Base-by-base conservation (phyloP, 2,329 filamentous ascomycete genomes). In the Zymoseptoria passerinii region DNA sequence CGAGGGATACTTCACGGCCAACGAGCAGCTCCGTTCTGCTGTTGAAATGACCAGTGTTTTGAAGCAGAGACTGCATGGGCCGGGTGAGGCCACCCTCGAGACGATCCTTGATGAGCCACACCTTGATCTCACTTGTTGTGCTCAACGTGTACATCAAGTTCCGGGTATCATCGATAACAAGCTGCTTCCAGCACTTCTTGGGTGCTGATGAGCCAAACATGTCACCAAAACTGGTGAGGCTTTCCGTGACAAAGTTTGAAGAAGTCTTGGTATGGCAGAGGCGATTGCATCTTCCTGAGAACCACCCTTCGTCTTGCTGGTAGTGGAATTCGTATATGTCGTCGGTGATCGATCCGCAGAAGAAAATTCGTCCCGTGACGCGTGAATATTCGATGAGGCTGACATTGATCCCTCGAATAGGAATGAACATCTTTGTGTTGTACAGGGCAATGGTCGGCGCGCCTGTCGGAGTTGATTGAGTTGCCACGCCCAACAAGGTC, bases 241-340 rank as follows among this genome's bases (percentile, higher is more conserved):
- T 78, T 73, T 70, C 70, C 27, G 73, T 72, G 7, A 74, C 70
- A 53, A 79, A 73, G 58, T 73, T 74, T 58, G 78, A 66, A 48
- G 62, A 57, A 48, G 56, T 60, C 49, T 64, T 65, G 53, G 87
- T 92, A 72, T 96, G 94, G 48, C 67, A 69, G 50, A 71, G 62
- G 13, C 63, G 58, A 71, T 95, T 95, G 63, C 92, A 85, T 75
- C 92, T 96, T 60, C 87, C 86, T 71, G 90, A 87, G 71, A 99
- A 99, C 94, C 94, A 99, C 67, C 89, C 88, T 75, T 99, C 94
- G 73, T 97, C 91, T 69, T 96, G 91, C 74, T 97, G 92, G 72
- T 99, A 99, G 66, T 88, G 92, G 56, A 99, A 82, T 74, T 99
- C 94, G 72, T 94, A 90, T 52, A 99, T 84, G 67, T 97, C 92